phyloP scores from a whole-genome alignment of 2,329 filamentous ascomycete genomes.

The Arthrinium phaeospermum region DNA sequence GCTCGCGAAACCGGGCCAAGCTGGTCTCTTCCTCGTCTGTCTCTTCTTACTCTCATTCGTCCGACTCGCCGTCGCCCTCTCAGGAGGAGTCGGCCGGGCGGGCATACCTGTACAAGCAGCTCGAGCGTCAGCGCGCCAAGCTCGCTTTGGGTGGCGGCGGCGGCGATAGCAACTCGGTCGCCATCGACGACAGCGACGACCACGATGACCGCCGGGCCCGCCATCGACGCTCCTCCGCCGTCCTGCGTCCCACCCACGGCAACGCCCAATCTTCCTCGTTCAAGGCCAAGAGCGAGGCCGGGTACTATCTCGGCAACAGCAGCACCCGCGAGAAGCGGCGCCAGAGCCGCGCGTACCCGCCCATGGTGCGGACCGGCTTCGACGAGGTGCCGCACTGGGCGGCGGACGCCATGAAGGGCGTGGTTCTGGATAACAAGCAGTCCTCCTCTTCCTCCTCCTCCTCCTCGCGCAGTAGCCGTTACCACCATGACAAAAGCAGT shows the following conservation, averaged over 20 bases:
- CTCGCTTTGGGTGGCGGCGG: neutral
- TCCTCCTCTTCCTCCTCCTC: neutral
- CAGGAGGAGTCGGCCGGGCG: neutral
- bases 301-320: neutral
- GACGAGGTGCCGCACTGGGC: slow-evolving; percentile 2
- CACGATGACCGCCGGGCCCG: neutral
- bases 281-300: slow-evolving; percentile 18
- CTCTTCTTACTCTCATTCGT: neutral
- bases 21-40: neutral
- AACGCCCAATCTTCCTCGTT: neutral
- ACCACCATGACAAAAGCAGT: neutral
- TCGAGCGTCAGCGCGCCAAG: neutral
- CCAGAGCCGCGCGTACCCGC: slow-evolving; percentile 8
- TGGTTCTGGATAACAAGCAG: neutral
- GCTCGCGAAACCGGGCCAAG: neutral
- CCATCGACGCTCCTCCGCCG: neutral
- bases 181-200: neutral
- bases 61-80: neutral
- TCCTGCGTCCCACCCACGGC: slow-evolving; percentile 4
- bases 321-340: slow-evolving; percentile 18
- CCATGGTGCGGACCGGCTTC: neutral
- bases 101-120: neutral
- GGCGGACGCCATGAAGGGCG: neutral
- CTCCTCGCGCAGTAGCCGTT: neutral
- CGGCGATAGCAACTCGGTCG: neutral